Base-by-base conservation (phyloP, 2,329 filamentous ascomycete species). In the Amauroascus niger region DNA sequence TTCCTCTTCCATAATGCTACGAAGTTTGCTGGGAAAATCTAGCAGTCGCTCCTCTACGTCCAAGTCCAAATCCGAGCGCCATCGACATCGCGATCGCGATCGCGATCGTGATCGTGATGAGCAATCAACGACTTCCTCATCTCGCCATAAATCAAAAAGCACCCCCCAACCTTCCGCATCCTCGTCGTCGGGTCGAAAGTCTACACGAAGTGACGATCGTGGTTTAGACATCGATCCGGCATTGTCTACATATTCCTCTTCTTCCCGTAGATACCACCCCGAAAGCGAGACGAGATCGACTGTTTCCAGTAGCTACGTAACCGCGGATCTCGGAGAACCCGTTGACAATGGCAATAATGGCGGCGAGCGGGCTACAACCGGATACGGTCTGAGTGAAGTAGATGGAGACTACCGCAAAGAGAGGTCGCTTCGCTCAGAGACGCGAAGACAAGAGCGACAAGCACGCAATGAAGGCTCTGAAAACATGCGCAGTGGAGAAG, bases 191-290 rank as follows among this genome's bases (percentile, higher is more conserved):
- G 67, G 65, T 57, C 68, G 65, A 60, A 72, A 69, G 61, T 67
- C 69, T 53, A 63, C 71, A 66, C 69, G 70, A 66, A 68, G 68
- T 71, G 71, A 74, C 68, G 71, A 73, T 67, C 71, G 71, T 69
- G 70, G 69, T 54, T 67, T 69, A 52, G 69, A 66, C 54, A 60
- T 48, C 37, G 53, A 55, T 20, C 39, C 33, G n/a, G 26, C 55
- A 5, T 55, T 54, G 46, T 58, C 59, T 16, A 57, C 56, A 48
- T 56, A 56, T 49, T 60, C 62, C 6, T 59, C 54, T 24, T 54
- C 54, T n/a, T 52, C 55, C 20, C 49, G 45, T 53, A 48, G 44
- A 28, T 33, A 48, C 57, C 49, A 43, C n/a, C 43, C 53, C 24
- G 58, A 58, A 22, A 57, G 52, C 41, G 55, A 51, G 4, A 52